A percentile compares a stretch with the other conserved stretches of the same genome.
Conservation (phyloP, 169 alveolate species). For the Cryptosporidium canis region DNA sequence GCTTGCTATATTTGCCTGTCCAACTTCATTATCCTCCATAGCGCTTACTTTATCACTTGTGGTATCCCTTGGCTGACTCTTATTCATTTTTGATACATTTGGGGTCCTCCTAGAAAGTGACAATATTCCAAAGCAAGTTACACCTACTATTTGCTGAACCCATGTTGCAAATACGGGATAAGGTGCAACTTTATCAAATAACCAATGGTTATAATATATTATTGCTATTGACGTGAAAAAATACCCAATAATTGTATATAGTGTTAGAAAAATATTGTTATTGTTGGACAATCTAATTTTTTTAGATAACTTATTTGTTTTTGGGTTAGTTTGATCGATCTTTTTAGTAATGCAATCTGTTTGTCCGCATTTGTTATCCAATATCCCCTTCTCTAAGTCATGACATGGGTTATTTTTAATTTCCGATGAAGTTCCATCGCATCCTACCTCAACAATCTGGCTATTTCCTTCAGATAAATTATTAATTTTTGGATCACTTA, state of each 20-base stretch:
- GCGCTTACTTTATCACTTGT: not conserved
- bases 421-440: not conserved
- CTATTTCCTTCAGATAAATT: not conserved
- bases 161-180: slow-evolving; percentile 72
- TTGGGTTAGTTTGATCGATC: not conserved
- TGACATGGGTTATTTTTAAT: not conserved
- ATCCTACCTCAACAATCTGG: not conserved
- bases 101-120: slow-evolving; percentile 46
- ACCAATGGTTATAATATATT: slow-evolving; percentile 61
- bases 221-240: slow-evolving; percentile 68
- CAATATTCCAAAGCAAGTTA: slow-evolving; percentile 43
- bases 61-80: not conserved
- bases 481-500: slow-evolving; percentile 1
- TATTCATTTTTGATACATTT: slow-evolving; percentile 7
- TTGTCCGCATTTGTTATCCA: not conserved
- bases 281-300: slow-evolving; percentile 24
- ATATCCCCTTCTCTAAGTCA: slow-evolving; percentile 18
- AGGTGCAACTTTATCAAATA: slow-evolving; percentile 65
- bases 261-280: slow-evolving; percentile 26
- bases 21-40: not conserved
- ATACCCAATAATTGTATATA: slow-evolving; percentile 56
- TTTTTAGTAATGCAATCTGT: not conserved
- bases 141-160: slow-evolving; percentile 70
- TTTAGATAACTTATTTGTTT: not conserved
- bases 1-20: not conserved